Evolutionary conservation across 169 alveolate genomes (phyloP), one percentile per base, ranked within the genome.

Genomic region (Plasmodium billcollinsi): DNA sequence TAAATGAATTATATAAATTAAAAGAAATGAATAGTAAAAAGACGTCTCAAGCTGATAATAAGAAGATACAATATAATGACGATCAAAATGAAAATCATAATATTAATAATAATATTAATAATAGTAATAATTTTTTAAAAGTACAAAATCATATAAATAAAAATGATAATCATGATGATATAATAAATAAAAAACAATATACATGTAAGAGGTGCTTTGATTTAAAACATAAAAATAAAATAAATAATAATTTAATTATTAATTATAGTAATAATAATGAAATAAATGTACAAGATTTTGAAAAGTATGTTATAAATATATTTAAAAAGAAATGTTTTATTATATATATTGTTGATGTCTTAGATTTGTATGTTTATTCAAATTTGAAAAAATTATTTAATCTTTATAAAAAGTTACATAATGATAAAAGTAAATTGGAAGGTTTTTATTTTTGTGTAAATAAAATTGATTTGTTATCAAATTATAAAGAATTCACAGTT

Each of bases 221-320:
- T 67, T 86, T 86, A 43, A 86, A 59, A 49, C 49, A 86, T 66
- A 86, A 67, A 86, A 86, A 86, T 45, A 74, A 39, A 12, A 86
- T 86, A 72, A 47, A 54, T 29, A 54, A 86, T 1, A 70, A 61
- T 43, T 71, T 86, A 52, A 86, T 86, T 50, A 56, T 86, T 47
- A 86, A 86, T 73, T 86, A 86, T 15, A 72, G 12, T n/a, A 86
- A 73, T 86, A 86, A 72, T 8, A 70, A 86, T 18, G 92, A 86
- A 72, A 86, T 86, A 18, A 72, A 75, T 86, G 86, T 75, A n/a
- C 73, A 66, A 4, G 92, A 86, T 86, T 86, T 86, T 39, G 92
- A 86, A 86, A 86, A 86, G 61, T 86, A 86, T 61, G 92, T 86
- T 49, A 86, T 86, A 50, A 86, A 86, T 86, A 86, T 86, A 45